Evolutionary conservation across 2,329 filamentous ascomycete species (phyloP).

Genomic region (Periconia sp.): DNA sequence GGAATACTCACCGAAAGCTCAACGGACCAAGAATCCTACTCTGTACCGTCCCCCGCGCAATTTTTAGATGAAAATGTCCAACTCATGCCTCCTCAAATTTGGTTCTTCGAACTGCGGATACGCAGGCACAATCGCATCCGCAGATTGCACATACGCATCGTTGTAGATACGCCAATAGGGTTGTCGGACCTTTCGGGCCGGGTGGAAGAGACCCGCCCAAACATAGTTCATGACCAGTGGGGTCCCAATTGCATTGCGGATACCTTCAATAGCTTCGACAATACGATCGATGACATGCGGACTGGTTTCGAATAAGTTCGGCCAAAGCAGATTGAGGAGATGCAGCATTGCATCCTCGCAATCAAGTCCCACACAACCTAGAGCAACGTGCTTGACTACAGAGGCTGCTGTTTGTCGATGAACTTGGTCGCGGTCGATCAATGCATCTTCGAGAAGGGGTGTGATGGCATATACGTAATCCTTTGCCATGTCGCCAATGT

Average conservation of each 20-base stretch:
- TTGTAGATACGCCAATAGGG: slow-evolving; percentile 98
- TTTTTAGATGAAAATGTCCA: slow-evolving; percentile 76
- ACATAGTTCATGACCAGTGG: slow-evolving; percentile 97
- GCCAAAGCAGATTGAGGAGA: slow-evolving; percentile 91
- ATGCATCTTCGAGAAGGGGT: slow-evolving; percentile 89
- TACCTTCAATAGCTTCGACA: slow-evolving; percentile 94
- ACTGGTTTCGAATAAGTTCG: slow-evolving; percentile 96
- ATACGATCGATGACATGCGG: slow-evolving; percentile 98
- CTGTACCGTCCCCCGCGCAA: not conserved
- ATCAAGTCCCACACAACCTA: slow-evolving; percentile 95
- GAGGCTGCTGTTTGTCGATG: slow-evolving; percentile 95
- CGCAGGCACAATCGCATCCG: slow-evolving; percentile 94
- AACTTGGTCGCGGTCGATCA: slow-evolving; percentile 97
- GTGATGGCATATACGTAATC: slow-evolving; percentile 99
- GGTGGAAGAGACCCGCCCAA: slow-evolving; percentile 96
- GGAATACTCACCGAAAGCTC: not conserved
- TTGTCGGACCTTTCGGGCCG: slow-evolving; percentile 87
- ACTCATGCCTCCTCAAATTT: slow-evolving; percentile 73
- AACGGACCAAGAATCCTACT: not conserved
- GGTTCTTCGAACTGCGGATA: slow-evolving; percentile 87
- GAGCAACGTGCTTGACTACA: slow-evolving; percentile 95
- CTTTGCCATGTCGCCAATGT: slow-evolving; percentile 99
- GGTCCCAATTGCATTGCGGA: slow-evolving; percentile 88
- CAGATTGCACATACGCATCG: slow-evolving; percentile 90
- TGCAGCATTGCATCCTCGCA: slow-evolving; percentile 99